These are phyloP conservation scores for Monarda citriodora DNA, from an alignment of 305 asterid genomes.

Conservation along the genomic window DNA sequence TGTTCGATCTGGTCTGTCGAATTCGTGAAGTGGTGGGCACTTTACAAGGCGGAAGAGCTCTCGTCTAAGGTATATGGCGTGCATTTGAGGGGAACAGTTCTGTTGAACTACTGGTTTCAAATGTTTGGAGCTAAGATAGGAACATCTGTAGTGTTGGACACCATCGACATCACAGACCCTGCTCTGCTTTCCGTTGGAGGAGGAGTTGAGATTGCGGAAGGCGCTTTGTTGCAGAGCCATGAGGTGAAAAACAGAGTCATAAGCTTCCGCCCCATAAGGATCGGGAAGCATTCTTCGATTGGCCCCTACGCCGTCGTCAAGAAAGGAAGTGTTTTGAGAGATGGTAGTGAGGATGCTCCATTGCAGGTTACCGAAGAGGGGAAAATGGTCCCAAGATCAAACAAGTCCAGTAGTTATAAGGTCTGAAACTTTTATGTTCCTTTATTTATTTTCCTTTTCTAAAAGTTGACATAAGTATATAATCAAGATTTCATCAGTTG, in stretches of 20 bases:
- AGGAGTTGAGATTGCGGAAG: slow-evolving; percentile 64
- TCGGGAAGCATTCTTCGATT: slow-evolving; percentile 49
- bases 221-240: slow-evolving; percentile 68
- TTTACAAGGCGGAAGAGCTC: slow-evolving; percentile 75
- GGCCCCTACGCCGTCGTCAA: slow-evolving; percentile 71
- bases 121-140: slow-evolving; percentile 79
- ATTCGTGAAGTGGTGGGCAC: slow-evolving; percentile 84
- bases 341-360: slow-evolving; percentile 48
- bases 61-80: slow-evolving; percentile 76
- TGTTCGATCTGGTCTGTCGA: slow-evolving; percentile 66
- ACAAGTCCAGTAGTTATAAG: slow-evolving; percentile 34
- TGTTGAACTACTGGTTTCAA: slow-evolving; percentile 77
- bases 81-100: slow-evolving; percentile 79
- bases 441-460: no score
- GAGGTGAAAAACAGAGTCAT: slow-evolving; percentile 59
- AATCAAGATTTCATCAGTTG: slow-evolving; percentile 5
- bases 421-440: slow-evolving; percentile 7
- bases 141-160: slow-evolving; percentile 64
- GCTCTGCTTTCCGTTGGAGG: slow-evolving; percentile 73
- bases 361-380: slow-evolving; percentile 53
- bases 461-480: no score
- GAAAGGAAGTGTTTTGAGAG: slow-evolving; percentile 56
- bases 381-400: slow-evolving; percentile 28
- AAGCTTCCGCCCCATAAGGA: slow-evolving; percentile 60
- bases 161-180: slow-evolving; percentile 76